Base-by-base conservation (phyloP, 257 asterid species). In the Ajuga chamaepitys region DNA sequence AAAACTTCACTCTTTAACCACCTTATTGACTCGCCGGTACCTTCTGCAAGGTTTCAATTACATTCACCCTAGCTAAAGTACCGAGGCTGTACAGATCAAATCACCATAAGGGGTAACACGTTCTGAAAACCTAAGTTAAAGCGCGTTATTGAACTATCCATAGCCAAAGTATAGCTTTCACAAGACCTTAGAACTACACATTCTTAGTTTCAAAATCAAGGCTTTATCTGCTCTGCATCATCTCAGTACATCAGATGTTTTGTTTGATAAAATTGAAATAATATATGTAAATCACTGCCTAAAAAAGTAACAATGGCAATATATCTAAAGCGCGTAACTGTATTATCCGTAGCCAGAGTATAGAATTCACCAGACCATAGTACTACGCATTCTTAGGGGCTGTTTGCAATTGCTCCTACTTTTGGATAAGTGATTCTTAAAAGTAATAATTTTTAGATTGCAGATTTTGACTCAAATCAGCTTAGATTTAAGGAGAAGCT, bases 161-260 rank as follows among this genome's bases (percentile, higher is more conserved):
- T 2, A 11, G 11, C 25, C 55, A 4, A 47, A 20, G 18, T 44
- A 51, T 4, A 57, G 24, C 52, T 44, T 59, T 13, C 22, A 32
- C 45, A 67, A 30, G 16, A 34, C 57, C 63, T 48, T 16, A n/a
- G 40, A 64, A 35, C 40, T 59, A 37, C 40, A 20, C 55, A 61
- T 9, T 8, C 18, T 54, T 35, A 34, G 37, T 22, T 51, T 25
- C 68, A 67, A 13, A 17, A 20, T 20, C 61, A 62, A 42, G 3
- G 18, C 35, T 21, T 42, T 41, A 20, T 45, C 20, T 40, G 26
- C 35, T 41, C 13, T 17, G n/a, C n/a, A n/a, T 16, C 60, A 41
- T 61, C 58, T 67, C 18, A 64, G 37, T 66, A 58, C 34, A 32
- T 26, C 25, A 21, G 68, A n/a, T 18, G 44, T 53, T 32, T 42